These are phyloP conservation scores for Polymyxa betae DNA, from an alignment of 208 protist species.

Conservation along the genomic window DNA sequence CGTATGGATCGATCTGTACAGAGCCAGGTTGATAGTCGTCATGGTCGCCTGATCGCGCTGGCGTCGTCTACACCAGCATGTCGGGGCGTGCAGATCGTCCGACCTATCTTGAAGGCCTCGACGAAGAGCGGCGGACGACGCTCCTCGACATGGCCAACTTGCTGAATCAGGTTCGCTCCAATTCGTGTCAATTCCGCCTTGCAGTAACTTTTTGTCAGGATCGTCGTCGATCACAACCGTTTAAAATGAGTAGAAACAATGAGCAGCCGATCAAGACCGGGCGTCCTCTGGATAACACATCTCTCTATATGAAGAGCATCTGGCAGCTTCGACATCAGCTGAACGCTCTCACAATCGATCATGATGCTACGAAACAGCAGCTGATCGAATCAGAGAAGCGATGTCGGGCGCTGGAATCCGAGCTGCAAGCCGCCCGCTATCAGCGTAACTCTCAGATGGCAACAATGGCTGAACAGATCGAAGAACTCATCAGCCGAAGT, in stretches of 20 bases:
- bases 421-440: background rate
- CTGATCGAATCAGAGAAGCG: background rate
- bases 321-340: slow-evolving; percentile 28
- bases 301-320: slow-evolving; percentile 46
- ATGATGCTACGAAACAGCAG: background rate
- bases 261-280: background rate
- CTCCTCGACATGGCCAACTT: background rate
- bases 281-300: background rate
- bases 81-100: no score
- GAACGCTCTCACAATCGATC: background rate
- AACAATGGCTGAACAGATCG: background rate
- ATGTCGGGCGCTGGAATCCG: background rate
- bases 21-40: no score
- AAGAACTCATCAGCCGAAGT: slow-evolving; percentile 34
- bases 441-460: background rate
- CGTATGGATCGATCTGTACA: no score
- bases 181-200: background rate
- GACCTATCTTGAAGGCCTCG: slow-evolving; percentile 37
- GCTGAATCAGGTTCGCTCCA: background rate
- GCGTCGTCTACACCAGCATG: no score
- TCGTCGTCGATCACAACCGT: background rate
- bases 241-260: background rate
- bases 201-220: background rate
- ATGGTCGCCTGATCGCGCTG: no score
- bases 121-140: background rate